These are phyloP conservation scores for Lachancea waltii DNA, from an alignment of 805 yeast species.

Conservation along the genomic window DNA sequence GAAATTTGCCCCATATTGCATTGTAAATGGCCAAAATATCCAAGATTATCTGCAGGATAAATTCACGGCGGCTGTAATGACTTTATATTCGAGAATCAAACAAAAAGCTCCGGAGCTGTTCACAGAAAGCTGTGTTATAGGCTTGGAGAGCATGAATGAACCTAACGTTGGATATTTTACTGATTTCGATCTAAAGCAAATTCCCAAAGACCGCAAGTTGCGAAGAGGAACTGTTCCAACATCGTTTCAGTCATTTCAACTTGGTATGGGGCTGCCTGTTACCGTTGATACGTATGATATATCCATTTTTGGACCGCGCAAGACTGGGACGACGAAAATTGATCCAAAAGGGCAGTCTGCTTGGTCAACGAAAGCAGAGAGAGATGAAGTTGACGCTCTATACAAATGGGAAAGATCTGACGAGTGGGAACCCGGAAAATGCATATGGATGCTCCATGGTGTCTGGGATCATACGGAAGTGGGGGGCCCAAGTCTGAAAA, in stretches of 20 bases:
- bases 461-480: constrained; percentile 57
- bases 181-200: constrained; percentile 42
- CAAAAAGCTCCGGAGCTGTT: constrained; percentile 40
- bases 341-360: constrained; percentile 64
- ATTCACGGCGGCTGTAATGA: constrained; percentile 48
- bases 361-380: constrained; percentile 55
- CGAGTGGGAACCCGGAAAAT: constrained; percentile 65
- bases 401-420: constrained; percentile 65
- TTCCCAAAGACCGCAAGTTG: constrained; percentile 60
- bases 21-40: constrained; percentile 64
- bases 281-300: constrained; percentile 66
- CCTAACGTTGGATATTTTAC: constrained; percentile 77
- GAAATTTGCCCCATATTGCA: constrained; percentile 67
- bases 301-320: constrained; percentile 70
- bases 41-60: constrained; percentile 70
- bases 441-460: constrained; percentile 75
- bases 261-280: constrained; percentile 73
- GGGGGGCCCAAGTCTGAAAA: constrained; percentile 27
- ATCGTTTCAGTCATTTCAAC: constrained; percentile 58
- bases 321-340: constrained; percentile 46
- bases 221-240: constrained; percentile 81
- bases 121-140: constrained; percentile 43
- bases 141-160: constrained; percentile 80
- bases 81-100: constrained; percentile 39
- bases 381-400: constrained; percentile 41